These are phyloP conservation scores for Oenanthe javanica DNA, from an alignment of 140 eudicot species.

Conservation along the genomic window DNA sequence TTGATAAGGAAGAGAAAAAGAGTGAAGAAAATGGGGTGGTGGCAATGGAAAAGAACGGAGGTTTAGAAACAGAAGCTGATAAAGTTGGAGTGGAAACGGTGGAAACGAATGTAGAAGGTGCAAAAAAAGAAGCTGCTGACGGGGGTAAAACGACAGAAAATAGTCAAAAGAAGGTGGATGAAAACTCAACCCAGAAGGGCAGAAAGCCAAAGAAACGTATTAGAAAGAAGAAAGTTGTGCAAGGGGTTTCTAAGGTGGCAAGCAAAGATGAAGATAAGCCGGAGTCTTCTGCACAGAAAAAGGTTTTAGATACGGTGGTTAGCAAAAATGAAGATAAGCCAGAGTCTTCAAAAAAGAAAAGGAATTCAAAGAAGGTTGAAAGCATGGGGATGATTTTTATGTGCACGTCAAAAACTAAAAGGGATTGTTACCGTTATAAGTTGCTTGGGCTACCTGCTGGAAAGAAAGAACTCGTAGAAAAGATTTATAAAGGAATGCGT, in stretches of 20 bases:
- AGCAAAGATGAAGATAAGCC: slow-evolving; percentile 31
- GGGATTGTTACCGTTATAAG: slow-evolving; percentile 77
- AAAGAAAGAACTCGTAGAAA: slow-evolving; percentile 65
- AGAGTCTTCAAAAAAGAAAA: slow-evolving; percentile 39
- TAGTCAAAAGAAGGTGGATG: slow-evolving; percentile 27
- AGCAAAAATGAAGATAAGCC: slow-evolving; percentile 30
- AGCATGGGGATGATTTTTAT: slow-evolving; percentile 96
- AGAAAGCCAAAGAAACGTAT: slow-evolving; percentile 30
- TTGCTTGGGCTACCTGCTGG: slow-evolving; percentile 80
- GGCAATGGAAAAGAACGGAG: slow-evolving; percentile 15
- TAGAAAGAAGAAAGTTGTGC: slow-evolving; percentile 23
- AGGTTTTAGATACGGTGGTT: slow-evolving; percentile 15
- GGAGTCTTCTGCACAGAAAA: slow-evolving; percentile 36
- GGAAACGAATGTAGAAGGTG: slow-evolving; percentile 13
- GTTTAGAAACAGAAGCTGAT: neutral
- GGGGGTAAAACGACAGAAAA: slow-evolving; percentile 15
- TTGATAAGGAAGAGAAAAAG: slow-evolving; percentile 7
- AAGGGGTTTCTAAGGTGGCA: slow-evolving; percentile 15
- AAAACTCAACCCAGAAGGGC: slow-evolving; percentile 24
- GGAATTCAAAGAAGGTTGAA: slow-evolving; percentile 41
- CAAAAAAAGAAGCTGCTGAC: slow-evolving; percentile 16
- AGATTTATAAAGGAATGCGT: slow-evolving; percentile 90
- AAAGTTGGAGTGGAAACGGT: neutral
- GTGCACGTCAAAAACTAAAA: slow-evolving; percentile 93
- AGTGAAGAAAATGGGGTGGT: slow-evolving; percentile 19